A percentile compares a stretch with the other conserved stretches of the same genome.
Conservation (phyloP, 305 asterid species). For the Fraxinus velutina region DNA sequence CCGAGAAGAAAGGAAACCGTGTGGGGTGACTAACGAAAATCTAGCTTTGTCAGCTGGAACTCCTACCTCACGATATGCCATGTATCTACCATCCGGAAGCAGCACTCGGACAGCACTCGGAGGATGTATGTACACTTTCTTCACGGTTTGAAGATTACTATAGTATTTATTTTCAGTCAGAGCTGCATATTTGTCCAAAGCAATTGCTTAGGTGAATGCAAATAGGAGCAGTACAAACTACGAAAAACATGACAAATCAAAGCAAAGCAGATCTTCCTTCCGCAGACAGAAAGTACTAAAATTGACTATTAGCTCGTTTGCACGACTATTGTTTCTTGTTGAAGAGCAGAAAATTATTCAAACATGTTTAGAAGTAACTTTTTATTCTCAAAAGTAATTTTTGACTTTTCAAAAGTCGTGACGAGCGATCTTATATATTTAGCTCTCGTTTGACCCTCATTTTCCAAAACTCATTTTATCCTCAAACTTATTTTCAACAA, state of each 20-base stretch:
- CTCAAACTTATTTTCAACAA: not conserved
- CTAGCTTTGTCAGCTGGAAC: conserved; percentile 66
- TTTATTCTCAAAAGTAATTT: not conserved
- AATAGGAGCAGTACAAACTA: not conserved
- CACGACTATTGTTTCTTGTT: not conserved
- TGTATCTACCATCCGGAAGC: conserved; percentile 75
- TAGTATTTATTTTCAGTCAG: conserved; percentile 41
- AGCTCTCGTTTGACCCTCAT: not conserved
- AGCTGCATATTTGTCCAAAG: conserved; percentile 38
- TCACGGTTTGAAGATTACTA: conserved; percentile 33
- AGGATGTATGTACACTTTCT: conserved; percentile 59
- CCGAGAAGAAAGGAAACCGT: conserved; percentile 73
- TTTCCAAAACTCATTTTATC: not conserved
- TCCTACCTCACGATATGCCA: conserved; percentile 71
- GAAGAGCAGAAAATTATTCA: not conserved
- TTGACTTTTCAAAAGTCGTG: not conserved
- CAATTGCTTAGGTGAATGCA: not conserved
- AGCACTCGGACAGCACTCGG: conserved; percentile 54
- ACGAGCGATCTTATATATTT: not conserved
- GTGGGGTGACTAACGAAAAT: conserved; percentile 53
- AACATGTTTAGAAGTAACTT: not conserved
- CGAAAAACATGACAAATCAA: not conserved
- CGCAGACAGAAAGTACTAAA: not conserved
- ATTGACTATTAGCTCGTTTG: not conserved
- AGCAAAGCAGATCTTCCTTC: not conserved